Base-by-base conservation (phyloP, 2,329 filamentous ascomycete species). In the Endocalyx cinctus region DNA sequence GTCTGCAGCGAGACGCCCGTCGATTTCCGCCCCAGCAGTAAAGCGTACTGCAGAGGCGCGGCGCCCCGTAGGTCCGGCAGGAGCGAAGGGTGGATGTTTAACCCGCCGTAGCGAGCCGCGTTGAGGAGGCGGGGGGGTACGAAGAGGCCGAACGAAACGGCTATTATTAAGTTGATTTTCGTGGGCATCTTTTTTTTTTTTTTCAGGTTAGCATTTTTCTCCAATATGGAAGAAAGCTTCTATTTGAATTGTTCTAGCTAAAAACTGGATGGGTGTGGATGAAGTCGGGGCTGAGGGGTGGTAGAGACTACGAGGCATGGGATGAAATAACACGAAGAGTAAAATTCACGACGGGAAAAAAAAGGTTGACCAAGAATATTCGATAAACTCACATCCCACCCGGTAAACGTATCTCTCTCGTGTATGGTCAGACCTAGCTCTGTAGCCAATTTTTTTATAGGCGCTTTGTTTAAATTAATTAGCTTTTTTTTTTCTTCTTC, bases 81-180 rank as follows among this genome's bases (percentile, higher is more conserved):
- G 17, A 96, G 63, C 1, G 90, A 97, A 1, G 92, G 92, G 53
- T 98, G 92, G 3, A 98, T 73, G 59, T 98, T 98, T 4, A 98
- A 64, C 0, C 92, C 92, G 27, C 89, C 89, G 61, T 94, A 95
- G 48, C 74, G 77, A 16, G 84, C 77, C 1, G 64, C 64, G 15
- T 66, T 65, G 15, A 98, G 67, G 12, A 97, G 77, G 5, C 87
- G 73, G 1, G 74, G 71, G 1, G 92, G 92, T 1, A 98, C 81
- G 41, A 96, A 83, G 6, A 95, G 73, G 4, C 92, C 92, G 61
- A 97, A 98, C 0, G 92, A 97, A 5, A 97, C 92, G 29, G 89
- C 89, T 28, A 97, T 70, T 46, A 98, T 74, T 38, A 98, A 68
- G 57, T 96, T 88, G 45, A 79, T 78, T 4, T 66, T 52, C 27